phyloP scores from a whole-genome alignment of 441 rosid species.

The Croton setiger region DNA sequence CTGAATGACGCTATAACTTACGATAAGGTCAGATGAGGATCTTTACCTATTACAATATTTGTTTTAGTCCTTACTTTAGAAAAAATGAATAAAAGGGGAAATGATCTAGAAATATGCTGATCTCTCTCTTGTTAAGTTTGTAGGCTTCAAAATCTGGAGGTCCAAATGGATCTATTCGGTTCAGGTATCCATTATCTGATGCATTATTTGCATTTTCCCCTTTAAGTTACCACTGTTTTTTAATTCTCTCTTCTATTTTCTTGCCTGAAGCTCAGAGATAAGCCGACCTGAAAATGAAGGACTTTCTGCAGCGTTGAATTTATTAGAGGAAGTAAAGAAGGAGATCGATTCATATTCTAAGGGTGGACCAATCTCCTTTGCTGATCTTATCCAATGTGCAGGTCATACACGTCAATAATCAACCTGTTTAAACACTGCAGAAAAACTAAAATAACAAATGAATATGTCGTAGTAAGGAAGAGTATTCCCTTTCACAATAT shows the following conservation, averaged over 20 bases:
- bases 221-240: background rate
- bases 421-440: constrained; percentile 8
- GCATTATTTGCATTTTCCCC: background rate
- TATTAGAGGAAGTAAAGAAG: constrained; percentile 59
- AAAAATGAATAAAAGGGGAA: no score
- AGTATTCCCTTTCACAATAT: constrained; percentile 11
- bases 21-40: constrained; percentile 63
- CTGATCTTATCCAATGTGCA: constrained; percentile 79
- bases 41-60: constrained; percentile 1
- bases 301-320: constrained; percentile 53
- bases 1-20: constrained; percentile 77
- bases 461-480: background rate
- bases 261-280: constrained; percentile 84
- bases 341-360: constrained; percentile 79
- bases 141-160: constrained; percentile 93
- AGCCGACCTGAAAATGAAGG: constrained; percentile 83
- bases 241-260: constrained; percentile 19
- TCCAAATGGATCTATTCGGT: constrained; percentile 82
- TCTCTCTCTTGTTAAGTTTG: constrained; percentile 28
- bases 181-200: constrained; percentile 51
- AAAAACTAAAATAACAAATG: background rate
- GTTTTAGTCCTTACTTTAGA: constrained; percentile 3
- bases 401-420: constrained; percentile 34
- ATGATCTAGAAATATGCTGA: constrained; percentile 13
- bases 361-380: constrained; percentile 82